Conservation (phyloP, 495 filamentous ascomycete species). For the Hypoxylon subgilvum region DNA sequence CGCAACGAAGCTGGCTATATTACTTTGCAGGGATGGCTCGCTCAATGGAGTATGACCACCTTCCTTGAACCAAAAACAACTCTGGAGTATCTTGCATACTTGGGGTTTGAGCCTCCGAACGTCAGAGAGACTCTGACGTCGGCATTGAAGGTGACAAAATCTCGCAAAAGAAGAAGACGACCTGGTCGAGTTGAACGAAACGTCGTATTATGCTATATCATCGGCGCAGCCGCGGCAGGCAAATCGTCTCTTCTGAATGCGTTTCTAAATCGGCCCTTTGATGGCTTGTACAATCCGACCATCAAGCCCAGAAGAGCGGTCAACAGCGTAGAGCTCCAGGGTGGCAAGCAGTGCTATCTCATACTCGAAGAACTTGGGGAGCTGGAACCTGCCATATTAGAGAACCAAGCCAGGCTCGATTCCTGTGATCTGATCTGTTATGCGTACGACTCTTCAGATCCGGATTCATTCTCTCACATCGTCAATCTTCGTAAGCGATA, state of each 20-base stretch:
- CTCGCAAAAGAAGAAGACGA: constrained; percentile 79
- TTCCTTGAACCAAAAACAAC: constrained; percentile 95
- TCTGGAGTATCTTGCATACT: constrained; percentile 90
- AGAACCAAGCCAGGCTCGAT: constrained; percentile 90
- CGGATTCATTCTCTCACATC: constrained; percentile 92
- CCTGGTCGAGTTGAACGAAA: constrained; percentile 89
- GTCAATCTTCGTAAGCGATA: constrained; percentile 77
- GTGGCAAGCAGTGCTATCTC: constrained; percentile 95
- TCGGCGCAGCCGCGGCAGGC: constrained; percentile 80
- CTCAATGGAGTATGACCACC: constrained; percentile 99
- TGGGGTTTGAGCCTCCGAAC: constrained; percentile 78
- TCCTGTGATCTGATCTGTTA: constrained; percentile 93
- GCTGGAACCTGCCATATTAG: constrained; percentile 87
- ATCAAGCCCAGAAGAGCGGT: constrained; percentile 92
- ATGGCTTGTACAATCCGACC: constrained; percentile 85
- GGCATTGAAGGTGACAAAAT: constrained; percentile 88
- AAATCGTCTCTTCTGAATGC: constrained; percentile 89
- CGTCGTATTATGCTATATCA: constrained; percentile 94
- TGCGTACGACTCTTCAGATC: constrained; percentile 94
- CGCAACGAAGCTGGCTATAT: constrained; percentile 94
- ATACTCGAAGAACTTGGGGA: constrained; percentile 97
- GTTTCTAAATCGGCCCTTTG: constrained; percentile 88
- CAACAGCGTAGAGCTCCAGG: constrained; percentile 94
- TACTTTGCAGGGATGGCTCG: constrained; percentile 95
- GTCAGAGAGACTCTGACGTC: constrained; percentile 73